Evolutionary conservation across 164 flowering plant genomes (phyloP), one percentile per base, ranked within the genome.

Genomic region (Akebia trifoliata): DNA sequence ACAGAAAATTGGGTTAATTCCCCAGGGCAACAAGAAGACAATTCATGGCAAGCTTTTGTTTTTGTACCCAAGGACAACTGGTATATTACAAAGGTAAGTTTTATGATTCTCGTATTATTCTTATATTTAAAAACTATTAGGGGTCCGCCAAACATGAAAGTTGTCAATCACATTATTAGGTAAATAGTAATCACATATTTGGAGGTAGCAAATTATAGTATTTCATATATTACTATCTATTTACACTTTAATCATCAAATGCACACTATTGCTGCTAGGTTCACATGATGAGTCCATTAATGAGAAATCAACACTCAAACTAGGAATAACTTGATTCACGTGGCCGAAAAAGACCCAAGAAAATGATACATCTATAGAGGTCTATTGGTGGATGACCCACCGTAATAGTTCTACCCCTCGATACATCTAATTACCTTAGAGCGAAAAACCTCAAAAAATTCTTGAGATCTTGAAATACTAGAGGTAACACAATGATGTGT

Each of bases 1-100:
- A 92, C 98, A n/a, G 98, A 92, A 42, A 92, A 89, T 61, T 92
- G 98, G 98, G 94, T 92, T 24, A 92, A 92, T 68, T 82, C 91
- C 21, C 98, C 98, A 18, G 95, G 85, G 40, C 96, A 89, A 55
- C 53, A 62, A 59, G 97, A 89, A 78, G 98, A 92, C 78, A 89
- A 89, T 71, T 85, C 95, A 53, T 92, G 98, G 98, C 98, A 92
- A 73, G 89, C 97, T 53, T 92, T 89, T 76, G 79, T 89, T 60
- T 76, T 61, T 69, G 81, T 79, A 28, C 97, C 98, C 38, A 82
- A 82, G 70, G 95, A 77, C 70, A 67, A 77, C 60, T 92, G 98
- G 98, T 89, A 76, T 61, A 84, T 82, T 61, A 75, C 83, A 15
- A 87, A 89, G 95, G 98, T 61, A 78, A 75, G 79, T 75, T 61